Evolutionary conservation across 164 flowering plant species (phyloP), one percentile per base, ranked within the genome.

Genomic region (Sextonia rubra): DNA sequence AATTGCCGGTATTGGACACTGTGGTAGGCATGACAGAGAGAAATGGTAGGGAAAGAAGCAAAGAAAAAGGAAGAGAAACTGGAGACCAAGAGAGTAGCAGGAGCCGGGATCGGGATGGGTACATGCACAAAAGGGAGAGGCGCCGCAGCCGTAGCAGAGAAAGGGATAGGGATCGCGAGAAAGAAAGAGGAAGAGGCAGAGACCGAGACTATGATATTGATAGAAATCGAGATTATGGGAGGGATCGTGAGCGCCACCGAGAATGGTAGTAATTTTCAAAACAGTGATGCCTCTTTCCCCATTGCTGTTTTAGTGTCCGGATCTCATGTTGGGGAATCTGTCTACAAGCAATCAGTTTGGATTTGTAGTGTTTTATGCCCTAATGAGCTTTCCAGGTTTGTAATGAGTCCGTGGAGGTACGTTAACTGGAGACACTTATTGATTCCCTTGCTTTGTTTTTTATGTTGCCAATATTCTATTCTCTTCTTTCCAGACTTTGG

Each of bases 41-140:
- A 78, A 84, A 91, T 75, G 83, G 86, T 27, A 85, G 88, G 77
- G 98, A 90, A 74, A 87, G 84, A 85, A 86, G 92, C 80, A 86
- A 83, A 80, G 97, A 89, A 44, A 75, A 90, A 69, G 89, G 85
- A 67, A 84, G 87, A 77, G 85, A 87, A 25, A 71, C 83, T 47
- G 88, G 84, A 44, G 86, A 84, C 14, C 82, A 88, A 71, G 85
- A 80, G 66, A 76, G 71, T 52, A 75, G 84, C 71, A 83, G 52
- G 76, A 71, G 77, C 64, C 62, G 85, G 69, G 84, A 78, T 20
- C 70, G 74, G 0, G 85, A 80, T 77, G 78, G 79, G 68, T 82
- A 82, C 37, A 74, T 64, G 44, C 74, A 77, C 48, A 82, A 78
- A 60, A 85, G 84, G 73, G 91, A 86, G 24, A 80, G 88, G 69